Base-by-base conservation (phyloP, 805 yeast genomes). In the Metschnikowia kunwiensis region DNA sequence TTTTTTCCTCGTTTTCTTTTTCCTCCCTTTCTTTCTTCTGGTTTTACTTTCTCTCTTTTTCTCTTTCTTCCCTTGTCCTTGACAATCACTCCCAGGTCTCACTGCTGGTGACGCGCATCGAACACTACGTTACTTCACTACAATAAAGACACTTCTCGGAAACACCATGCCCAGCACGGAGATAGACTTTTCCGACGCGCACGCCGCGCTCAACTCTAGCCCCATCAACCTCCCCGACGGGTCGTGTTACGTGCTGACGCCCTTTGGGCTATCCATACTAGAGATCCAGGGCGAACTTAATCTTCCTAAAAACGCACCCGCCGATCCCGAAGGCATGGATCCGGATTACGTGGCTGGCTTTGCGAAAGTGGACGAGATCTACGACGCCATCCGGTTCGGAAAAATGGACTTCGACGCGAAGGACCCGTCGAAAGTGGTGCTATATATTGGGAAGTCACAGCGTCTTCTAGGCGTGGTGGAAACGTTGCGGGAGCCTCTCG, bases 271-370 rank as follows among this genome's bases (percentile, higher is more conserved):
- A 27, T 68, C 75, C 2, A 49, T 83, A 12, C 42, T 83, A 13
- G 93, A 83, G 54, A 82, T 83, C 13, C 93, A 83, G 52, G 93
- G 93, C 7, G 86, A 79, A 23, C 55, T 83, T 25, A 75, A 77
- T 38, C 52, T 79, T 3, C 73, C 73, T 2, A 35, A 38, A 5
- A 30, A 36, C 7, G 52, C 48, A 4, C 80, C 81, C 0, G 40
- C 50, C 4, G 50, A 49, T 14, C 50, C 52, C 15, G 68, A 71
- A 5, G 46, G 43, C 2, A 51, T 53, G 5, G 51, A 60, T 14
- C 48, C 63, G 28, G 55, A 58, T 11, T 70, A 65, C 38, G 54
- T 53, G 19, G 43, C 42, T 7, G 57, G 62, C 35, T 72, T 68
- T 40, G 57, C 63, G 5, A 51, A 55, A 29, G 52, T 62, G 5